These are phyloP conservation scores for Desmodesmus armatus DNA, from an alignment of 139 green algal genomes.

Conservation along the genomic window DNA sequence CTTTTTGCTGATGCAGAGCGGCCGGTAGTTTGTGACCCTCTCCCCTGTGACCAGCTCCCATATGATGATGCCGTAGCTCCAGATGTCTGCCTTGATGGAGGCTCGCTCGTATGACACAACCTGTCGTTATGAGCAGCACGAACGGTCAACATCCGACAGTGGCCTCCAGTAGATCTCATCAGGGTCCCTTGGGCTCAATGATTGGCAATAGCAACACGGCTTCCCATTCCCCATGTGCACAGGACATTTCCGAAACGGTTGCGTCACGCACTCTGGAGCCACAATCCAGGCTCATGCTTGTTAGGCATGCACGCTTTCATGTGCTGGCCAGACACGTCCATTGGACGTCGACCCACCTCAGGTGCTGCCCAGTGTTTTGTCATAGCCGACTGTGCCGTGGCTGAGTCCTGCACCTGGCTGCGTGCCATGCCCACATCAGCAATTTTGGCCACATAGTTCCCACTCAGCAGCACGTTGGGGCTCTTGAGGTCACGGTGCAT, in stretches of 20 bases:
- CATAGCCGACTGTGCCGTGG: slow-evolving; percentile 78
- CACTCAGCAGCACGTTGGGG: slow-evolving; percentile 77
- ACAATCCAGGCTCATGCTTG: too few species aligned
- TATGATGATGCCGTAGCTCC: slow-evolving; percentile 74
- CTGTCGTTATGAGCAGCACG: slow-evolving; percentile 48
- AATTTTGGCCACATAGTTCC: slow-evolving; percentile 81
- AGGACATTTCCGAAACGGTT: too few species aligned
- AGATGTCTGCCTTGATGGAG: slow-evolving; percentile 80
- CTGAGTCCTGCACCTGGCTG: slow-evolving; percentile 64
- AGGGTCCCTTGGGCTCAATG: too few species aligned
- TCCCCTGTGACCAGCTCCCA: slow-evolving; percentile 72
- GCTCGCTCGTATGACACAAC: slow-evolving; percentile 74
- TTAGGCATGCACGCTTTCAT: too few species aligned
- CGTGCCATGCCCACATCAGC: slow-evolving; percentile 80
- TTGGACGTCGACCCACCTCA: too few species aligned
- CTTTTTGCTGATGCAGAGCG: slow-evolving; percentile 61
- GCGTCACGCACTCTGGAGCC: too few species aligned
- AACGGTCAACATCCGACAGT: not conserved
- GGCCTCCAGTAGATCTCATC: too few species aligned
- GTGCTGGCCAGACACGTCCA: too few species aligned
- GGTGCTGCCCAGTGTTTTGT: slow-evolving; percentile 80
- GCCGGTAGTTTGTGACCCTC: slow-evolving; percentile 72
- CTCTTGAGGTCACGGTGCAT: slow-evolving; percentile 74
- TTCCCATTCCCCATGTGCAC: too few species aligned
- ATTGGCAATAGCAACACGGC: too few species aligned